Evolutionary conservation across 2,329 filamentous ascomycete species (phyloP), one percentile per base, ranked within the genome.

Genomic region (Fusarium miscanthi): DNA sequence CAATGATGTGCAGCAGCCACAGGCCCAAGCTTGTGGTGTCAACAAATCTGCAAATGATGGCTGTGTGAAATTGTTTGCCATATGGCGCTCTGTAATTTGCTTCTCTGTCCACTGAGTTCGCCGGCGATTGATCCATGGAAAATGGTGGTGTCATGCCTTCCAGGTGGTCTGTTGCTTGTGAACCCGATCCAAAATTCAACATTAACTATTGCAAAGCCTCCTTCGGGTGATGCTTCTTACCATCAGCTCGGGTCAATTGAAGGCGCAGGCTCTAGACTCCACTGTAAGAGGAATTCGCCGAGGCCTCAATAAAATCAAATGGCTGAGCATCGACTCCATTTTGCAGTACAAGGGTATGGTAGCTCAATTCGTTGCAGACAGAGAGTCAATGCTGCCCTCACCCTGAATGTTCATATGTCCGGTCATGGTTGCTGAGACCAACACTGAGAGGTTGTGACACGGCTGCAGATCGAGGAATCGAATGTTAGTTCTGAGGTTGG

Each of bases 1-100:
- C 66, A 66, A 76, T 78, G 76, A 76, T 77, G 72, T 75, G 74
- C 76, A 78, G 73, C 63, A 72, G 73, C 69, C 74, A 70, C 64
- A 74, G 76, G 76, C 63, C 76, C 66, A 72, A 77, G 73, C 76
- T 70, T 53, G 64, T 65, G 62, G 59, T 66, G 63, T 46, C 66
- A 69, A 43, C 45, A 45, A 72, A 63, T 54, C 56, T 42, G 38
- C 40, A 38, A 51, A 43, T 66, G 67, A 69, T 46, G 67, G 75
- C 53, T 56, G 59, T 64, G 66, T 70, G 59, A 69, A 53, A 61
- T 57, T 60, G 69, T 45, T 56, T 60, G 62, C 70, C 62, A 60
- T 59, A 38, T 59, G 58, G 63, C 56, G 60, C 61, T 74, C 63
- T 72, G 67, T 63, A 68, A 66, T 46, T 63, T 72, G 72, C 45